These are phyloP conservation scores for Heliosperma pusillum DNA, from an alignment of 148 eudicot genomes.

Conservation along the genomic window DNA sequence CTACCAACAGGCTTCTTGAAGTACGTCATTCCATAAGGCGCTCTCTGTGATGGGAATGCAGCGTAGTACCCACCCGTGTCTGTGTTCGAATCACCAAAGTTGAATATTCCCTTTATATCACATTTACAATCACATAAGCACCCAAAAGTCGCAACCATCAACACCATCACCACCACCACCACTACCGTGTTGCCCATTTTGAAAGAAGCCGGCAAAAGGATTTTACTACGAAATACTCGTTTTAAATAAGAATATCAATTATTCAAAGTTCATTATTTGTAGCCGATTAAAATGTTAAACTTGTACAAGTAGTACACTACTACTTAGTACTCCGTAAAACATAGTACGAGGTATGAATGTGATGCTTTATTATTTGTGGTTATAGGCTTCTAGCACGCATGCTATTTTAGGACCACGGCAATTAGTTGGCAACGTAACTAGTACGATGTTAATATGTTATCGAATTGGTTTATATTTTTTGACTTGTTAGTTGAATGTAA, in stretches of 20 bases:
- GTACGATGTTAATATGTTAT: no score
- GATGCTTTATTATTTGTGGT: no score
- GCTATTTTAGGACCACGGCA: no score
- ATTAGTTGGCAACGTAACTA: no score
- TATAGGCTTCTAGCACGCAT: no score
- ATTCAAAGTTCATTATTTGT: no score
- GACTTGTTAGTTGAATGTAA: no score
- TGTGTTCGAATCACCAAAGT: slow-evolving; percentile 83
- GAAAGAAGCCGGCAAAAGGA: neutral
- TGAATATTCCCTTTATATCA: slow-evolving; percentile 67
- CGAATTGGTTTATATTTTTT: no score
- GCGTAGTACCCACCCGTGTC: slow-evolving; percentile 83
- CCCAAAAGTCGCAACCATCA: slow-evolving; percentile 18
- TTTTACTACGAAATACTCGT: no score
- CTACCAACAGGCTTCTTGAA: slow-evolving; percentile 70
- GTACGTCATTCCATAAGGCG: slow-evolving; percentile 69
- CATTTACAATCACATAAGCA: slow-evolving; percentile 40
- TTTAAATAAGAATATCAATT: no score
- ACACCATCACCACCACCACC: slow-evolving; percentile 19
- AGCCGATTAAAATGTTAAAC: neutral
- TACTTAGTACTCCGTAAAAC: no score
- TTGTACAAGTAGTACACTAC: neutral
- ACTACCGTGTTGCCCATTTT: slow-evolving; percentile 17
- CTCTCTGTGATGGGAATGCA: slow-evolving; percentile 54
- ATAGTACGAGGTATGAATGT: neutral